phyloP scores from a whole-genome alignment of 208 protist species.

The Leishmania mexicana region DNA sequence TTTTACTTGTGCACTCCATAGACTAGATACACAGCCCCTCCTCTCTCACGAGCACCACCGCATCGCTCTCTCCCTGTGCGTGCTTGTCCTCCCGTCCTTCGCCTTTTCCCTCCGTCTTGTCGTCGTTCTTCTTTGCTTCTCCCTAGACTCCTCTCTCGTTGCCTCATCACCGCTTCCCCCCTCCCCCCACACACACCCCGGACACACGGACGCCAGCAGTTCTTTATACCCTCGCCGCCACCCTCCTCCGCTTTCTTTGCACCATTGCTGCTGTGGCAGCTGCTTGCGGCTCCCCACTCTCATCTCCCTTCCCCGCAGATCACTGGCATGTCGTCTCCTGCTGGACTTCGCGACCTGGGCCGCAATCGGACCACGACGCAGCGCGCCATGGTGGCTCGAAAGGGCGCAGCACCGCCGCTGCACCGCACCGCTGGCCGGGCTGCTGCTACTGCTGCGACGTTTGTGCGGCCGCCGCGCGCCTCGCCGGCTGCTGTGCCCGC shows the following conservation, averaged over 20 bases:
- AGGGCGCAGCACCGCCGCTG: constrained; percentile 17
- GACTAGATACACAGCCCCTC: not conserved
- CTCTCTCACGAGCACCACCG: not conserved
- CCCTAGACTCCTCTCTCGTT: not conserved
- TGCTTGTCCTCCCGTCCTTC: not conserved
- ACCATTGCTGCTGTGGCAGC: not conserved
- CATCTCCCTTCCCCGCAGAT: not conserved
- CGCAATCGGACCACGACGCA: constrained; percentile 2
- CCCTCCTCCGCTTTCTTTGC: not conserved
- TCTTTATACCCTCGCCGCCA: not conserved
- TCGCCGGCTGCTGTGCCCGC: not conserved
- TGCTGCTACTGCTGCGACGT: constrained; percentile 31
- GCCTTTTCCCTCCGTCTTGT: not conserved
- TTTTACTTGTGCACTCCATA: not conserved
- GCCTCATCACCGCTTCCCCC: not conserved
- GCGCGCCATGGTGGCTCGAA: constrained; percentile 14
- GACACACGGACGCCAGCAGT: not conserved
- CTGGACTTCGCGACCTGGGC: constrained; percentile 19
- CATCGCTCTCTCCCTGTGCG: not conserved
- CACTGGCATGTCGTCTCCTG: constrained; percentile 4
- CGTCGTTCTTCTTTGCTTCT: not conserved
- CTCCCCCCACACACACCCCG: not conserved
- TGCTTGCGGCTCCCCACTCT: not conserved
- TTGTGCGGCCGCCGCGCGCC: constrained; percentile 69
- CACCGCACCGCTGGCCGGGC: constrained; percentile 9